phyloP scores from a whole-genome alignment of 257 asterid species.

The Perilla frutescens region DNA sequence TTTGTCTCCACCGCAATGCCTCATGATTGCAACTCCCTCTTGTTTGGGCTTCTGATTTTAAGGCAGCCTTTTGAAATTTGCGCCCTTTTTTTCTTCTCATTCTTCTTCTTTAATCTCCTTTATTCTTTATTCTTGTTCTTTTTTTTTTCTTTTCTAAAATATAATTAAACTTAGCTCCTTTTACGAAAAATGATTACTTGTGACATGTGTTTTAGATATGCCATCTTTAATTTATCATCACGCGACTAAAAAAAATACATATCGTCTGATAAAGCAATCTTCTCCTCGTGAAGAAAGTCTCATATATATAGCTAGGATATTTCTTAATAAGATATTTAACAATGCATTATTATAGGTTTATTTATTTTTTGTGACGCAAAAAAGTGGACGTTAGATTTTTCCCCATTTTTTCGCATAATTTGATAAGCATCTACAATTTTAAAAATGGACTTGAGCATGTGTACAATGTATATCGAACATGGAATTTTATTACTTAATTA shows the following conservation, averaged over 20 bases:
- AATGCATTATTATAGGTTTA: no score
- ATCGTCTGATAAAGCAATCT: not conserved
- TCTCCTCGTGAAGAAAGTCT: slow-evolving; percentile 6
- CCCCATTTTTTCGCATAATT: no score
- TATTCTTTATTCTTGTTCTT: not conserved
- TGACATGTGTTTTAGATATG: not conserved
- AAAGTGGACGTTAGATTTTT: no score
- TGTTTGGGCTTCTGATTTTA: slow-evolving; percentile 3
- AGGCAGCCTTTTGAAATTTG: slow-evolving; percentile 1
- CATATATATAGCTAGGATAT: not conserved
- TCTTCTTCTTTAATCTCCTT: not conserved
- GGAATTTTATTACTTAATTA: no score
- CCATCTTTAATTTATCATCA: not conserved
- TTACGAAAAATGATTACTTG: not conserved
- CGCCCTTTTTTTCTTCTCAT: not conserved
- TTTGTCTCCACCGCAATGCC: not conserved
- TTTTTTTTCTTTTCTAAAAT: not conserved
- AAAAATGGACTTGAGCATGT: no score
- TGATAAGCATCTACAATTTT: no score
- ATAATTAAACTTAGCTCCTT: not conserved
- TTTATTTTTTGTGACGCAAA: no score
- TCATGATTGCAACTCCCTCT: slow-evolving; percentile 14
- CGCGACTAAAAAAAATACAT: not conserved
- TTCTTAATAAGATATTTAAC: not conserved
- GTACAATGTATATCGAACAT: no score